phyloP scores from a whole-genome alignment of 2,329 filamentous ascomycete genomes.

The Claviceps fusiformis region DNA sequence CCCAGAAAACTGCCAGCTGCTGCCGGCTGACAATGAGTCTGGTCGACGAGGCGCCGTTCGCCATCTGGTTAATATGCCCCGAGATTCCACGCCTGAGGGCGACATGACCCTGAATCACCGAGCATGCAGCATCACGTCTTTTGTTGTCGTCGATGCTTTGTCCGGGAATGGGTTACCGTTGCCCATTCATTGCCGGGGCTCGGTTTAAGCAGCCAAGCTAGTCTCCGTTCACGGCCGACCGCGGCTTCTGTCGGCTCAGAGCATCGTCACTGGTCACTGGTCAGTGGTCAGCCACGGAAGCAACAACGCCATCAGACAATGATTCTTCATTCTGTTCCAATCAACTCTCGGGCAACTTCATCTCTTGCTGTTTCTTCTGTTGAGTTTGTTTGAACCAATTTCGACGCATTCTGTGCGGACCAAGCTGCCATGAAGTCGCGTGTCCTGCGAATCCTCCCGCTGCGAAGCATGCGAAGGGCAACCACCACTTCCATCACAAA shows the following conservation, averaged over 20 bases:
- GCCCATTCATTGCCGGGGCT: not conserved
- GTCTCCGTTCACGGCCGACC: not conserved
- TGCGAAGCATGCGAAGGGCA: constrained; percentile 16
- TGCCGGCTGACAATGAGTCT: not conserved
- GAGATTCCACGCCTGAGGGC: not conserved
- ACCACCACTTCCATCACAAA: constrained; percentile 10
- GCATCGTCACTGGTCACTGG: not conserved
- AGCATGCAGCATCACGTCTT: not conserved
- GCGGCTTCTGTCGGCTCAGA: constrained; percentile 23
- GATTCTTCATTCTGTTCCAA: not conserved
- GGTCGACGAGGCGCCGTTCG: not conserved
- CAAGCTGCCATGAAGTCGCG: constrained; percentile 19
- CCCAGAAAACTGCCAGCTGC: not conserved
- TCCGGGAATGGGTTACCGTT: not conserved
- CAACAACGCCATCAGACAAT: not conserved
- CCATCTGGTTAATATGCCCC: too few species aligned
- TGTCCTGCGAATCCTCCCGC: constrained; percentile 17
- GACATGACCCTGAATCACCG: not conserved
- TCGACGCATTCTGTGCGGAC: not conserved
- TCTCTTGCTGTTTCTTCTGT: too few species aligned
- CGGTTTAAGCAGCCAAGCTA: not conserved
- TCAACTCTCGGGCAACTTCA: not conserved
- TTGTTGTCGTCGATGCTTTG: not conserved
- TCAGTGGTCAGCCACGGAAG: constrained; percentile 4
- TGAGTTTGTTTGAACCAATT: not conserved